Percentiles rank a stretch among this genome's conserved stretches.
Conservation (phyloP, 2,329 filamentous ascomycete genomes). For the Zymoseptoria crescenta region DNA sequence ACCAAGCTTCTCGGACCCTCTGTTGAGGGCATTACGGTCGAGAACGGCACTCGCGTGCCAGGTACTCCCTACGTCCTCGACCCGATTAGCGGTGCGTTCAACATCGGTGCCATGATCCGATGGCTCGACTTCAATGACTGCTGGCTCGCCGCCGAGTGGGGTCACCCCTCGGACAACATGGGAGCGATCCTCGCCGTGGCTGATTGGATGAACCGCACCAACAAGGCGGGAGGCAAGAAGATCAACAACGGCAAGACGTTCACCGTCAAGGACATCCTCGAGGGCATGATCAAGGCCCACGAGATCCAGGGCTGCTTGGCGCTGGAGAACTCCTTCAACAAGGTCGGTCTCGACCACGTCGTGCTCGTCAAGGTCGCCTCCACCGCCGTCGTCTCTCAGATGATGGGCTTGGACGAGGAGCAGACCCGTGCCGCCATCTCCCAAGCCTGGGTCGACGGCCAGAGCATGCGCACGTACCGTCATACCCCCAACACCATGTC, state of each 20-base stretch:
- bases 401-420: constrained; percentile 80
- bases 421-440: constrained; percentile 94
- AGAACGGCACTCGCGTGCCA: constrained; percentile 83
- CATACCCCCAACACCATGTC: constrained; percentile 99
- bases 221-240: constrained; percentile 68
- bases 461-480: constrained; percentile 91
- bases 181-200: constrained; percentile 93
- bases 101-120: constrained; percentile 97
- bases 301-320: constrained; percentile 97
- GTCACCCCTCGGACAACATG: constrained; percentile 95
- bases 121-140: constrained; percentile 99
- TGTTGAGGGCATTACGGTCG: constrained; percentile 82
- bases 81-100: constrained; percentile 92
- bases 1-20: constrained; percentile 87
- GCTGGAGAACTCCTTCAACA: constrained; percentile 97
- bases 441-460: constrained; percentile 95
- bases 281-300: constrained; percentile 94
- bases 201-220: constrained; percentile 95
- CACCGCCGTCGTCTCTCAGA: constrained; percentile 86
- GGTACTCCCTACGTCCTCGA: constrained; percentile 92
- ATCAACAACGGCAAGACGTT: constrained; percentile 67
- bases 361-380: constrained; percentile 96
- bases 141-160: constrained; percentile 98
- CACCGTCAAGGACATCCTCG: constrained; percentile 82
- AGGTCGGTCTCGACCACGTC: constrained; percentile 95